These are phyloP conservation scores for Aspergillus conjunctus DNA, from an alignment of 495 filamentous ascomycete species.

Conservation along the genomic window DNA sequence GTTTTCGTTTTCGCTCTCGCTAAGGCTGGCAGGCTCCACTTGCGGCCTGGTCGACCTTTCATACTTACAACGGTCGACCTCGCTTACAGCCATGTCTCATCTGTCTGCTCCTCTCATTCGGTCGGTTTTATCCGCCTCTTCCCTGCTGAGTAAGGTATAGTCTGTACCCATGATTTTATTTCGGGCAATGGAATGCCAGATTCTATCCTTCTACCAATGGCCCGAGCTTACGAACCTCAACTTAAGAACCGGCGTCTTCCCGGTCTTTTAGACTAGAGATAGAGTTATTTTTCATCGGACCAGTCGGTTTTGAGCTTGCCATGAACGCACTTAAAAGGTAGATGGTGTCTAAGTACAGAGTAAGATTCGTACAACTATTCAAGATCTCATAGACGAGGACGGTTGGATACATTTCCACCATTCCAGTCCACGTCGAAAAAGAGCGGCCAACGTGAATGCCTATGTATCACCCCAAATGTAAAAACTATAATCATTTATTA, in stretches of 20 bases:
- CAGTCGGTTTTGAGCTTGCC: too few species aligned
- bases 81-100: neutral
- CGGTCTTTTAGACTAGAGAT: neutral
- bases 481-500: too few species aligned
- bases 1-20: constrained; percentile 20
- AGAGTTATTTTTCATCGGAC: neutral
- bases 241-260: neutral
- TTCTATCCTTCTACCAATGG: neutral
- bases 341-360: too few species aligned
- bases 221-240: neutral
- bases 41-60: neutral
- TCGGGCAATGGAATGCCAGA: neutral
- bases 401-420: too few species aligned
- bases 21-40: constrained; percentile 15
- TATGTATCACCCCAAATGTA: too few species aligned
- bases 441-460: too few species aligned
- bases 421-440: too few species aligned
- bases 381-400: too few species aligned
- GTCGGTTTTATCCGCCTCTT: constrained; percentile 1
- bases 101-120: neutral
- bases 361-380: neutral
- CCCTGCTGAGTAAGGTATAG: too few species aligned
- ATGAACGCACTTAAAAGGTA: neutral
- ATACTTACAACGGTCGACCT: neutral
- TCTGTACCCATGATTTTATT: neutral